Evolutionary conservation across 495 filamentous ascomycete genomes (phyloP), one percentile per base, ranked within the genome.

Genomic region (Talaromyces thailandensis): DNA sequence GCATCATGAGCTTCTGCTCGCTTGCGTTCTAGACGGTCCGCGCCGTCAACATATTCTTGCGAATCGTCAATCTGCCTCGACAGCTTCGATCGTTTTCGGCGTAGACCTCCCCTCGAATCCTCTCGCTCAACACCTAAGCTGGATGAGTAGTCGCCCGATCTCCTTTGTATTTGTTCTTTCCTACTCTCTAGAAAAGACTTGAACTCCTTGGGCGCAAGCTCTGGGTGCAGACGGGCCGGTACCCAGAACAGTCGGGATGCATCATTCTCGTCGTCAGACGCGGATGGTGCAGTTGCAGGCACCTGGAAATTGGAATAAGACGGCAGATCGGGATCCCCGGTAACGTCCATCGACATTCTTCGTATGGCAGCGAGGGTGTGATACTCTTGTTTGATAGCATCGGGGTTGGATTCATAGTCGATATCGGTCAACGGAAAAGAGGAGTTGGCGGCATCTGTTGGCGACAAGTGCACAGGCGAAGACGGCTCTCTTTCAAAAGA

Each of bases 331-430:
- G 94, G 94, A 71, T 99, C 94, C 60, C 84, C 86, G n/a, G 88
- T 84, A 14, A 96, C 94, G 73, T 97, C 93, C 95, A 99, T 98
- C 16, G 94, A 98, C 90, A 99, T 93, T 62, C 94, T 88, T 64
- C 94, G 86, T 62, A 99, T 84, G 12, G 95, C 94, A 68, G 96
- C 93, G 58, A 99, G 75, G 70, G 98, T 99, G 73, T 88, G 96
- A 52, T 98, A 76, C 76, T 99, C 94, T 70, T 98, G 92, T 31
- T 91, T 92, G 18, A 99, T 91, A 63, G 93, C 93, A 56, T 88
- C 91, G 12, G 95, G 89, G 67, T 93, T 86, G 14, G 89, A 91
- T 73, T 92, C 88, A 70, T 92, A 92, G 77, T 96, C 92, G 64
- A 97, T 92, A 69, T 96, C 88, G 66, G 91, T 91, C 32, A 97